Evolutionary conservation across 768 basidiomycete genomes (phyloP).

Genomic region (Tulasnella sp.): DNA sequence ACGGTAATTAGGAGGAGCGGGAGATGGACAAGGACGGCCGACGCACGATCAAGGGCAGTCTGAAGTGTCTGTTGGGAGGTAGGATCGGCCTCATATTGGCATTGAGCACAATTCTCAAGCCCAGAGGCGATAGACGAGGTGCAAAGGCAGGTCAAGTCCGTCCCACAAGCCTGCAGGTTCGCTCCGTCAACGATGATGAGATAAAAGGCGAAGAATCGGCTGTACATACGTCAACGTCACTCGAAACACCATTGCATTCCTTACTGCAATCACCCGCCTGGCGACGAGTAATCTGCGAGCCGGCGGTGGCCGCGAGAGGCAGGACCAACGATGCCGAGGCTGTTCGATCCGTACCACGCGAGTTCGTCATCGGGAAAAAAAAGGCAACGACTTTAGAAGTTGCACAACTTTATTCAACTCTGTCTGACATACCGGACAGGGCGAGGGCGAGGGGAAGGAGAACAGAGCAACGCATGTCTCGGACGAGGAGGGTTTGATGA

Average conservation of each 20-base stretch:
- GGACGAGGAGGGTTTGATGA: background rate
- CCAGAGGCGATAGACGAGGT: background rate
- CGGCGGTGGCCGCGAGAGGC: background rate
- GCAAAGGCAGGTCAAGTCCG: constrained; percentile 14
- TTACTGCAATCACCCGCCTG: background rate
- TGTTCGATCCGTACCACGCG: background rate
- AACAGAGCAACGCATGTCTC: background rate
- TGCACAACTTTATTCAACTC: background rate
- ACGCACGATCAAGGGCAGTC: constrained; percentile 2
- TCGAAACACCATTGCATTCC: background rate
- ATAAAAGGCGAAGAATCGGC: background rate
- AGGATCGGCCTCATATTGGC: background rate
- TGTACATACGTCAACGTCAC: background rate
- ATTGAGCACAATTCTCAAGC: background rate
- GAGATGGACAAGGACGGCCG: background rate
- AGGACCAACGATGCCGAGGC: background rate
- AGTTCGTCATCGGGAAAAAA: background rate
- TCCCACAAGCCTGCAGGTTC: background rate
- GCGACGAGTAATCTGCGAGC: background rate
- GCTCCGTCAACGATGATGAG: background rate
- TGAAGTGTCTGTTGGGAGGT: background rate
- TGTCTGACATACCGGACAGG: background rate
- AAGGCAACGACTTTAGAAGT: background rate
- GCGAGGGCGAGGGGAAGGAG: background rate
- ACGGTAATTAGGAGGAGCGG: background rate